Base-by-base conservation (phyloP, 2,329 filamentous ascomycete genomes). In the Fusarium pilosicola region DNA sequence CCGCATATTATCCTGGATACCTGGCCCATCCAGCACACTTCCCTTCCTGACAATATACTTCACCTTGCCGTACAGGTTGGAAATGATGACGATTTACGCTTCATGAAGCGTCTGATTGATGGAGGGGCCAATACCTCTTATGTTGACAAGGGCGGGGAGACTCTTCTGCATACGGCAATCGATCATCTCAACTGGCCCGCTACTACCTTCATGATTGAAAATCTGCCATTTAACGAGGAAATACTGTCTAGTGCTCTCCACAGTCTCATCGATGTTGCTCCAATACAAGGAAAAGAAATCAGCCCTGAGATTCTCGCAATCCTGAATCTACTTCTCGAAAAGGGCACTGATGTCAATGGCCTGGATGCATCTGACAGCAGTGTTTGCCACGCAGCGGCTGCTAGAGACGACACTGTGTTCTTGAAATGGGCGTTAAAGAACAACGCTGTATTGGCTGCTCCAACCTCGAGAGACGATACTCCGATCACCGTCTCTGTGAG, bases 191-290 rank as follows among this genome's bases (percentile, higher is more conserved):
- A 52, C 3, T 52, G 48, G 48, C 0, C 12, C 1, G n/a, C 48
- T 3, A 4, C 30, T 2, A 3, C 9, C 3, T 52, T 26, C 3
- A 6, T 52, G 8, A 4, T 52, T 6, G 2, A 3, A 0, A 52
- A 1, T 15, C 0, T 52, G 0, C 2, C n/a, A 1, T 20, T 15
- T 7, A 20, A 4, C 3, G 4, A 26, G 0, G n/a, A 20, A 3
- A 26, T 15, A 36, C 6, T 52, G 1, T 15, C 9, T 7, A 52
- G 30, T 6, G 30, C 30, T 11, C 48, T 52, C 2, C 48, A 26
- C 8, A 2, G 0, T 7, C 8, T 51, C 0, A 5, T 51, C 0
- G 1, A 20, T 0, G 17, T 15, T 8, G n/a, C 48, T 51, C 48
- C 30, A 24, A 34, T 12, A 20, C 48, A 51, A 24, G 30, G 6